phyloP scores from a whole-genome alignment of 768 basidiomycete genomes.

The Lactarius vividus region DNA sequence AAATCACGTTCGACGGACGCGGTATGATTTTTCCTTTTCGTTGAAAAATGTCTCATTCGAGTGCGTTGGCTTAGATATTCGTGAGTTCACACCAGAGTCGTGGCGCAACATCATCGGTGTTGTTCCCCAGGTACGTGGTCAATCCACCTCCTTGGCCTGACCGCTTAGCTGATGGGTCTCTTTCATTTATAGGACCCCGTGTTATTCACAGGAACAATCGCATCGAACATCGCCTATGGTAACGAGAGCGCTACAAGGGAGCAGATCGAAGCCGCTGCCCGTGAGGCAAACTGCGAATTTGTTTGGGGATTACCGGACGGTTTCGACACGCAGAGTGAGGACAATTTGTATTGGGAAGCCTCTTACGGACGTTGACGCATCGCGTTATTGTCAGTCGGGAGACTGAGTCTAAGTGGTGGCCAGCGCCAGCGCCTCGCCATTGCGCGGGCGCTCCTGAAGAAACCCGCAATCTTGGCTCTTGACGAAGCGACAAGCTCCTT shows the following conservation, averaged over 20 bases:
- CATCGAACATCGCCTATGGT: constrained; percentile 92
- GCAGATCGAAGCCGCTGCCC: constrained; percentile 84
- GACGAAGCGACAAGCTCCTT: constrained; percentile 90
- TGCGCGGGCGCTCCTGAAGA: constrained; percentile 83
- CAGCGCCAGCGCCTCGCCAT: constrained; percentile 82
- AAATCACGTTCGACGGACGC: constrained; percentile 81
- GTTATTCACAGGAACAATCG: constrained; percentile 89
- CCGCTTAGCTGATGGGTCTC: neutral
- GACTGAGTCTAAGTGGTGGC: constrained; percentile 71
- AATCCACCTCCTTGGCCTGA: neutral
- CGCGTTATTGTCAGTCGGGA: constrained; percentile 48
- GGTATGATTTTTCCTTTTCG: constrained; percentile 44
- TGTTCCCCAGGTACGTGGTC: constrained; percentile 68
- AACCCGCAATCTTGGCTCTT: constrained; percentile 81
- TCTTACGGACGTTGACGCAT: neutral
- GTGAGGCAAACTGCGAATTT: constrained; percentile 94
- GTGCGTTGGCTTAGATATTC: constrained; percentile 58
- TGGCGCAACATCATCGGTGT: constrained; percentile 90
- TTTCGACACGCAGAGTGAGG: constrained; percentile 87
- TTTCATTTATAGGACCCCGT: constrained; percentile 59
- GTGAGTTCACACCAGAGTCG: constrained; percentile 77
- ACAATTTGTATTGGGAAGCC: neutral
- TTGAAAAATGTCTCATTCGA: neutral
- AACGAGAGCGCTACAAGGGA: constrained; percentile 68
- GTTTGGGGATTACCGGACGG: constrained; percentile 93